phyloP scores from a whole-genome alignment of 2,329 filamentous ascomycete genomes.

The Fusarium anguioides region DNA sequence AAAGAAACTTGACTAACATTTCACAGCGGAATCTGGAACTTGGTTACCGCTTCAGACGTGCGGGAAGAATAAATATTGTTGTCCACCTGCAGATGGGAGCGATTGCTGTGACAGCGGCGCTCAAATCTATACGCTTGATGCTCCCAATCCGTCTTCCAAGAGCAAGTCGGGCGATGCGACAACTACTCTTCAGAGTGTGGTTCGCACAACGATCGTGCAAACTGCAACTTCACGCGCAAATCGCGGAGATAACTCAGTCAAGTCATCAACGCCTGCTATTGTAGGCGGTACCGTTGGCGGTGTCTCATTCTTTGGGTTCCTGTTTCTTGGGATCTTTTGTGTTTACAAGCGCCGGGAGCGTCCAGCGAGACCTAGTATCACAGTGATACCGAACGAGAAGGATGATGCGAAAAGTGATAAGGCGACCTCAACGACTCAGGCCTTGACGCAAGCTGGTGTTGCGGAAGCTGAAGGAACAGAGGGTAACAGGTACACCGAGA shows the following conservation, averaged over 20 bases:
- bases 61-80: slow-evolving; percentile 39
- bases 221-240: not conserved
- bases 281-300: slow-evolving; percentile 36
- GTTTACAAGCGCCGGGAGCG: slow-evolving; percentile 24
- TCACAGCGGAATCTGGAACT: slow-evolving; percentile 14
- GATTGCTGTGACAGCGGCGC: slow-evolving; percentile 35
- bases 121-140: slow-evolving; percentile 24
- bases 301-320: slow-evolving; percentile 24
- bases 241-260: not conserved
- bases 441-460: not conserved
- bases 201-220: not conserved
- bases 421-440: not conserved
- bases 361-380: not conserved
- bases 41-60: slow-evolving; percentile 30
- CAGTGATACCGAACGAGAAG: not conserved
- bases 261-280: slow-evolving; percentile 17
- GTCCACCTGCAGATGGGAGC: slow-evolving; percentile 18
- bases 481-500: slow-evolving; percentile 18
- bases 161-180: not conserved
- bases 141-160: not conserved
- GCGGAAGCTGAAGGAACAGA: slow-evolving; percentile 17
- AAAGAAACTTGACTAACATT: not conserved
- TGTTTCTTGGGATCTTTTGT: slow-evolving; percentile 21
- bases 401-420: not conserved
- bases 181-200: not conserved